Percentiles rank a stretch among this genome's conserved stretches.
Conservation (phyloP, 495 filamentous ascomycete species). For the Sabuloglossum arenarium region DNA sequence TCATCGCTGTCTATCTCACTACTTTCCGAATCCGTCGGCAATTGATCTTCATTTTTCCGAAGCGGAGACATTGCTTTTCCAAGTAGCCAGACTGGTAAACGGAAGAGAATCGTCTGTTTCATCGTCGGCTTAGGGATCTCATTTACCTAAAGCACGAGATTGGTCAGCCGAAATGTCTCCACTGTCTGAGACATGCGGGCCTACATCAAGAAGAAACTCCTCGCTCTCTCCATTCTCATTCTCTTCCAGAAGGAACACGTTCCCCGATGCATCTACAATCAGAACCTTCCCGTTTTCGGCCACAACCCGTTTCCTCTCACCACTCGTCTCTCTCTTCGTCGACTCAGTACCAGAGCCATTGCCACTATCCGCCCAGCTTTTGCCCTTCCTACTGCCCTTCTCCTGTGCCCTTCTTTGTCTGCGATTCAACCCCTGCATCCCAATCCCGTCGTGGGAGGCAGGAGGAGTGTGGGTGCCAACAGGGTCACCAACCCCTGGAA, state of each 20-base stretch:
- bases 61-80: slow-evolving; percentile 7
- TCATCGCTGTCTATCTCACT: not conserved
- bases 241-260: slow-evolving; percentile 81
- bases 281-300: slow-evolving; percentile 90
- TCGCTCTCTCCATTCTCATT: slow-evolving; percentile 63
- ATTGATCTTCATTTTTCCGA: not conserved
- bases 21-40: not conserved
- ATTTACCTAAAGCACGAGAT: slow-evolving; percentile 14
- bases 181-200: slow-evolving; percentile 11
- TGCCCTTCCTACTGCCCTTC: slow-evolving; percentile 45
- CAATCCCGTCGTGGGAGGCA: slow-evolving; percentile 24
- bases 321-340: slow-evolving; percentile 25
- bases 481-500: slow-evolving; percentile 40
- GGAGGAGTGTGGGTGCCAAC: slow-evolving; percentile 20
- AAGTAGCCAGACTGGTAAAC: slow-evolving; percentile 19
- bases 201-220: slow-evolving; percentile 68
- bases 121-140: slow-evolving; percentile 20
- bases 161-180: not conserved
- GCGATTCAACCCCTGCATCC: slow-evolving; percentile 46
- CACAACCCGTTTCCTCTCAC: slow-evolving; percentile 60
- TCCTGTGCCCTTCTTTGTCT: slow-evolving; percentile 76
- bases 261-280: slow-evolving; percentile 76
- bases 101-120: slow-evolving; percentile 20
- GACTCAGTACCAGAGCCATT: slow-evolving; percentile 29
- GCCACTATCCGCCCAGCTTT: slow-evolving; percentile 20